Evolutionary conservation across 371 early-diverging fungal genomes (phyloP).

Genomic region (Mortierella sp.): DNA sequence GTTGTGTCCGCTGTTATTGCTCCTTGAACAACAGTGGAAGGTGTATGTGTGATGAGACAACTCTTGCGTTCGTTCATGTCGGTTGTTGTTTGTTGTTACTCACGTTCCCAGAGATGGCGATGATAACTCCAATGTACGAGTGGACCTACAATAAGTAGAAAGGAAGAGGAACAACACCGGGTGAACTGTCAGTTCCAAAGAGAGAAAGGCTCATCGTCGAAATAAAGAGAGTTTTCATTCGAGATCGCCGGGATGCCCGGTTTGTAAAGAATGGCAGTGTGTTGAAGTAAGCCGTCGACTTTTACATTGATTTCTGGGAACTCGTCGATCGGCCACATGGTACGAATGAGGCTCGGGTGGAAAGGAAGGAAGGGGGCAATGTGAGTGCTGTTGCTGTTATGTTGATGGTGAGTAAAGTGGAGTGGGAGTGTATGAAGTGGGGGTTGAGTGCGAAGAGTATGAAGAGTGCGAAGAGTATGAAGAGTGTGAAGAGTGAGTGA

Average conservation of each 20-base stretch:
- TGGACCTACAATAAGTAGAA: conserved; percentile 49
- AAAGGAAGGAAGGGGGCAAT: background rate
- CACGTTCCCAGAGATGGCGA: conserved; percentile 76
- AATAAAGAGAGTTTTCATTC: background rate
- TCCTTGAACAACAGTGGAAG: background rate
- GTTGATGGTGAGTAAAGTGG: background rate
- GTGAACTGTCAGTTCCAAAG: background rate
- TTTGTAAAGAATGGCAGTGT: background rate
- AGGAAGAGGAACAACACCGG: background rate
- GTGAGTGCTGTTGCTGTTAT: too few species aligned
- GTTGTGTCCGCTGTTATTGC: background rate
- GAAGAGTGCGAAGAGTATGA: background rate
- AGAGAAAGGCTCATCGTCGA: background rate
- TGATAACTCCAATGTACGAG: conserved; percentile 73
- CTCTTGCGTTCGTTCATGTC: background rate
- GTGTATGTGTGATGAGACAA: background rate
- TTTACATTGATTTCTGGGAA: conserved; percentile 58
- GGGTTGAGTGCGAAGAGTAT: background rate
- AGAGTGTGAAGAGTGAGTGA: background rate
- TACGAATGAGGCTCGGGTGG: background rate
- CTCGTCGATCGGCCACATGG: conserved; percentile 55
- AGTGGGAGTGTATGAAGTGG: background rate
- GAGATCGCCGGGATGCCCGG: background rate
- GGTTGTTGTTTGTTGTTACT: conserved; percentile 20
- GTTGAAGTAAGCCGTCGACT: background rate